A percentile compares a stretch with the other conserved stretches of the same genome.
Conservation (phyloP, 257 asterid species). For the Solanum microdontum region DNA sequence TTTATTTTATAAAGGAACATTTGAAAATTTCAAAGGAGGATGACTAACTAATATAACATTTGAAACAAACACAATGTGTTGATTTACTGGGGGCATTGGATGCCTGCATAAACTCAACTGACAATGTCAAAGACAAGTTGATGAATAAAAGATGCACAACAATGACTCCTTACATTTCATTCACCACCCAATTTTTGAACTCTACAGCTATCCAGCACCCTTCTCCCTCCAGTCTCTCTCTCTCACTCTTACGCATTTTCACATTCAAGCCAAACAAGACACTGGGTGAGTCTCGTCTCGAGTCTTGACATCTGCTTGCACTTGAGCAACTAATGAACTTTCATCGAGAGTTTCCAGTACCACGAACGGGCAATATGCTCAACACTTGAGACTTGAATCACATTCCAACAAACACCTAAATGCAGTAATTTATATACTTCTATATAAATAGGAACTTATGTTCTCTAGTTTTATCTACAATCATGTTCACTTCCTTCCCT, state of each 20-base stretch:
- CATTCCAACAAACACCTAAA: neutral
- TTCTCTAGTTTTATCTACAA: slow-evolving; percentile 34
- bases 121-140: neutral
- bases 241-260: neutral
- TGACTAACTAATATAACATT: no score
- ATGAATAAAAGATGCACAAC: neutral
- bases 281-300: neutral
- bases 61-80: neutral
- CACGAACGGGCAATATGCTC: neutral
- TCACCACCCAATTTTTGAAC: neutral
- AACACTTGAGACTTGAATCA: neutral
- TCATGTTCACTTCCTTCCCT: slow-evolving; percentile 10
- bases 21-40: no score
- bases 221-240: neutral
- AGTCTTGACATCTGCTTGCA: neutral
- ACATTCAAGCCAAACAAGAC: neutral
- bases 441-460: neutral
- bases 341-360: neutral
- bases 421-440: slow-evolving; percentile 1
- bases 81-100: neutral
- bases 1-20: no score
- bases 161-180: neutral
- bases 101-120: neutral
- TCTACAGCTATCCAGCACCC: neutral
- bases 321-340: neutral